These are phyloP conservation scores for Cercospora sp. DNA, from an alignment of 2,329 filamentous ascomycete genomes.

Conservation along the genomic window DNA sequence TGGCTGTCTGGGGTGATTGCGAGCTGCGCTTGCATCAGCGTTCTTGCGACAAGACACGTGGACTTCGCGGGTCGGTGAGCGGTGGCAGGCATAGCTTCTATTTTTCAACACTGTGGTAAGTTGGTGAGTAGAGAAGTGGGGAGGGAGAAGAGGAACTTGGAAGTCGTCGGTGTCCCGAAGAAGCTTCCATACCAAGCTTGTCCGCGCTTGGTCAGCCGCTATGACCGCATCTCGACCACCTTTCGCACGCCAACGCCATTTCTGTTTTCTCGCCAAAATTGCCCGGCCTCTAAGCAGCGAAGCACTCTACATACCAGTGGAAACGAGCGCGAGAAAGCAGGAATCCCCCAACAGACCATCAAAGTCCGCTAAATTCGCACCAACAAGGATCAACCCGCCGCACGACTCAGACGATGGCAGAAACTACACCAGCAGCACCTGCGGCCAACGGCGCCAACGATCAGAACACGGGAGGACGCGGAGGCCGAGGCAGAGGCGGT, in stretches of 20 bases:
- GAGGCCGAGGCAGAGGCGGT: slow-evolving; percentile 28
- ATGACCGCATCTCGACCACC: slow-evolving; percentile 12
- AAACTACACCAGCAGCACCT: slow-evolving; percentile 16
- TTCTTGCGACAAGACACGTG: background rate
- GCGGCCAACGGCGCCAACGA: slow-evolving; percentile 11
- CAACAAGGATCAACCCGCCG: slow-evolving; percentile 3
- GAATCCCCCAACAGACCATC: background rate
- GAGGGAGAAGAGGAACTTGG: background rate
- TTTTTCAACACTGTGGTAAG: background rate
- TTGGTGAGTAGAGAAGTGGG: background rate
- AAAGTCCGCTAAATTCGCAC: background rate
- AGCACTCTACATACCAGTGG: background rate
- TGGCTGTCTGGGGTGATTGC: background rate
- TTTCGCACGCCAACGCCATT: slow-evolving; percentile 1
- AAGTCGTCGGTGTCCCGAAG: background rate
- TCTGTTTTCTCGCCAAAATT: background rate
- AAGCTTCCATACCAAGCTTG: slow-evolving; percentile 1
- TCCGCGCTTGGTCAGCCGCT: slow-evolving; percentile 2
- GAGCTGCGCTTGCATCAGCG: background rate
- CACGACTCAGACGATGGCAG: slow-evolving; percentile 19
- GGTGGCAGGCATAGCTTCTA: background rate
- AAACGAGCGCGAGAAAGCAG: background rate
- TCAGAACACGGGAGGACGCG: slow-evolving; percentile 15
- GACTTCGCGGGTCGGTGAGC: background rate
- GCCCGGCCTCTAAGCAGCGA: background rate